These are phyloP conservation scores for Globisporangium viniferum DNA, from an alignment of 352 stramenopile genomes.

Conservation along the genomic window DNA sequence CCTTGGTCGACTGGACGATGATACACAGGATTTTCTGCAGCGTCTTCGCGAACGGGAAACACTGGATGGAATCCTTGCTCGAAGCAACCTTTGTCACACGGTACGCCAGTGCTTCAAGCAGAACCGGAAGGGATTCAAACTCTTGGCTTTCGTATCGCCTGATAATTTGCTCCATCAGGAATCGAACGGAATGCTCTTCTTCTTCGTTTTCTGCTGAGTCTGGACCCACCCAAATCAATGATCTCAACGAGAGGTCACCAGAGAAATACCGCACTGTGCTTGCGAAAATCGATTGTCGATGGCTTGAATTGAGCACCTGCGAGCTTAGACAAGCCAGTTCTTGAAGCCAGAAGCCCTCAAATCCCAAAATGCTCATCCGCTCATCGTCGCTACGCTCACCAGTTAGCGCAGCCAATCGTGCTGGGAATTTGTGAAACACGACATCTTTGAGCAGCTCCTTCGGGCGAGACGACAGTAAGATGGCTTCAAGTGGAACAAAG, in stretches of 20 bases:
- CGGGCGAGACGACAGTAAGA: conserved; percentile 22
- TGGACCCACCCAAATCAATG: conserved; percentile 27
- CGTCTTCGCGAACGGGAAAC: conserved; percentile 13
- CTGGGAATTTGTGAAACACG: conserved; percentile 16
- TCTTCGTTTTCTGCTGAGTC: conserved; percentile 11
- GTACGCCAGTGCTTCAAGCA: conserved; percentile 25
- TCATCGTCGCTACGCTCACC: conserved; percentile 1
- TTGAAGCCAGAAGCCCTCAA: conserved; percentile 13
- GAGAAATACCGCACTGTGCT: conserved; percentile 20
- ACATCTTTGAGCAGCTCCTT: conserved; percentile 17
- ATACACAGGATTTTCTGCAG: conserved; percentile 5
- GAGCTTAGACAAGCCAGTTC: conserved; percentile 23
- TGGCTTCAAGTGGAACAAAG: conserved; percentile 19
- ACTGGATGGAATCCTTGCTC: conserved; percentile 19
- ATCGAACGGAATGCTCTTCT: conserved; percentile 20
- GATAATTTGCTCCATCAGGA: conserved; percentile 25
- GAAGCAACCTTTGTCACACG: conserved; percentile 17
- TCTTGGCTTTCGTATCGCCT: conserved; percentile 20
- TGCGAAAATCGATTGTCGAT: conserved; percentile 23
- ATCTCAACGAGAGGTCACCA: conserved; percentile 20
- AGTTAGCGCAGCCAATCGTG: conserved; percentile 16
- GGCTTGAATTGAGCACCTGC: conserved; percentile 17
- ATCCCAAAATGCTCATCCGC: background rate
- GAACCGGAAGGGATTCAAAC: conserved; percentile 15
- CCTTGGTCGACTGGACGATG: background rate